Evolutionary conservation across 352 stramenopile genomes (phyloP).

Genomic region (Pythium scleroteichum): DNA sequence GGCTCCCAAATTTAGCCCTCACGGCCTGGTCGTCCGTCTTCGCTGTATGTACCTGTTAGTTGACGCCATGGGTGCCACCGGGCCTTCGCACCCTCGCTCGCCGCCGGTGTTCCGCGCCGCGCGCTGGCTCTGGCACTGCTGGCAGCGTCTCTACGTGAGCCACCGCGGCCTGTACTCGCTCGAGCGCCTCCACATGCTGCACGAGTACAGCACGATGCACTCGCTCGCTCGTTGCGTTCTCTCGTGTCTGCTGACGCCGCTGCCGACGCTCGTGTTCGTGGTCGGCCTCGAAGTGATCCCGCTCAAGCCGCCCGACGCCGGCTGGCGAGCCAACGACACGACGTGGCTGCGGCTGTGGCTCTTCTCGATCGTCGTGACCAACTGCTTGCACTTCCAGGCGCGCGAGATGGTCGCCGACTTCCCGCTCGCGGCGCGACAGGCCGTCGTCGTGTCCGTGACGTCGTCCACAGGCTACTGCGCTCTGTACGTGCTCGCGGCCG

Average conservation of each 20-base stretch:
- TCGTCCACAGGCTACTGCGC: slow-evolving; percentile 10
- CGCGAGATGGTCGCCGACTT: background rate
- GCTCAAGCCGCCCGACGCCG: background rate
- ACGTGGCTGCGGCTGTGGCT: slow-evolving; percentile 12
- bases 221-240: background rate
- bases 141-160: background rate
- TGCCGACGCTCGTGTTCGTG: slow-evolving; percentile 9
- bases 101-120: too few species aligned
- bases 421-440: background rate
- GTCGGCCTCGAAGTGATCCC: slow-evolving; percentile 3
- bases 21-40: too few species aligned
- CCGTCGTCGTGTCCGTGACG: background rate
- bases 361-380: background rate
- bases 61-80: too few species aligned
- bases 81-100: too few species aligned
- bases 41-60: too few species aligned
- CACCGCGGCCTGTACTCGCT: slow-evolving; percentile 38
- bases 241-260: slow-evolving; percentile 4
- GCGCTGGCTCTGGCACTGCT: background rate
- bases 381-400: slow-evolving; percentile 5
- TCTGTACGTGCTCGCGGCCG: background rate
- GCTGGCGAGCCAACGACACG: slow-evolving; percentile 8
- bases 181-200: slow-evolving; percentile 35
- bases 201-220: slow-evolving; percentile 27
- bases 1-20: too few species aligned